Evolutionary conservation across 2,329 filamentous ascomycete species (phyloP), one percentile per base, ranked within the genome.

Genomic region (Scytalidium sp.): DNA sequence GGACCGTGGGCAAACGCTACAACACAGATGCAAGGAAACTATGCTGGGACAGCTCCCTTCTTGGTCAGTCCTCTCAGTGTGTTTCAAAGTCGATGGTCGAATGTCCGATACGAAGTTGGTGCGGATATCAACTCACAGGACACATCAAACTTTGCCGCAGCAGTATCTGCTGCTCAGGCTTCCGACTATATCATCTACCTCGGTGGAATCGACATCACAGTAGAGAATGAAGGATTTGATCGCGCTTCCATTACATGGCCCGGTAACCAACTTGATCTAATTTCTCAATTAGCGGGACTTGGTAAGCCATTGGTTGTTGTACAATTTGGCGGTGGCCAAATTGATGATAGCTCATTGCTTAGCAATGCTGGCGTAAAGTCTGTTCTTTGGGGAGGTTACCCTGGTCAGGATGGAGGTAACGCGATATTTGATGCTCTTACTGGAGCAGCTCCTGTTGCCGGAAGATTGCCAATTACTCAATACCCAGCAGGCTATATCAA

Each of bases 371-470:
- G 75, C 50, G 70, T 83, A 50, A 71, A 69, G 20, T 72, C 76
- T 0, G 60, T 83, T 2, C 56, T 83, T 0, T 83, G 80, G 80
- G 76, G 69, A 0, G 77, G 78, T 0, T 83, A 80, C 50, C 80
- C 80, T 0, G 79, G 80, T 2, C 79, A 83, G 61, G 74, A 75
- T 27, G 80, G 80, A 19, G 80, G 80, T 2, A 61, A 64, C 11
- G 80, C 79, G 0, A 57, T 83, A 13, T 65, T 80, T 46, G 71
- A 81, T 50, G 66, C 81, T 49, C 58, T 83, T 29, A 74, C 70
- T 15, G 80, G 80, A 6, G 64, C 64, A 3, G 63, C 61, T 2
- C 68, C 75, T 0, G 77, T 77, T 1, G 79, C 78, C 5, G 80
- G 76, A 1, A 67, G 79, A 32, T 60, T 83, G 3, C 75, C 79